Conservation (phyloP, 2,329 filamentous ascomycete species). For the Pseudogymnoascus sp. region DNA sequence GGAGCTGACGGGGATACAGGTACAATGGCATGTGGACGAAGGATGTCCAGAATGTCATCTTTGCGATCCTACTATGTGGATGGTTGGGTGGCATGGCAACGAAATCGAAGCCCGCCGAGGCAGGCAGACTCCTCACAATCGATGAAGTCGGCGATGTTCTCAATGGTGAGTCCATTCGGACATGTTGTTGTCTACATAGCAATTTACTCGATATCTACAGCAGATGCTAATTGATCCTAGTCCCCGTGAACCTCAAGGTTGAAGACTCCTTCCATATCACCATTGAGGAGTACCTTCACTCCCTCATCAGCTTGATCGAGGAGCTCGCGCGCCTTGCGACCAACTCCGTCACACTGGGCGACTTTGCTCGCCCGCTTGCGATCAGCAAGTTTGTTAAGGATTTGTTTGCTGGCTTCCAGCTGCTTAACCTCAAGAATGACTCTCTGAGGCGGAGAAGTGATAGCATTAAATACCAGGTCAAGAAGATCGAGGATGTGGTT, state of each 20-base stretch:
- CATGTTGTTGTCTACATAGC: not conserved
- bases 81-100: slow-evolving; percentile 72
- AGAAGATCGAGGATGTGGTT: slow-evolving; percentile 96
- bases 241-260: slow-evolving; percentile 86
- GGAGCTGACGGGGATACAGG: slow-evolving; percentile 31
- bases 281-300: slow-evolving; percentile 92
- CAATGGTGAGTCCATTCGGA: slow-evolving; percentile 46
- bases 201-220: not conserved
- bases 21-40: slow-evolving; percentile 83
- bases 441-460: slow-evolving; percentile 79
- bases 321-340: slow-evolving; percentile 86
- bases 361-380: slow-evolving; percentile 75
- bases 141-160: slow-evolving; percentile 78
- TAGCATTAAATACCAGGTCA: slow-evolving; percentile 93
- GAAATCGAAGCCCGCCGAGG: slow-evolving; percentile 45
- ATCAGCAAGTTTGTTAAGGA: slow-evolving; percentile 94
- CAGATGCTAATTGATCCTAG: slow-evolving; percentile 36
- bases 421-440: slow-evolving; percentile 97
- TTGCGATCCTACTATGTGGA: slow-evolving; percentile 49
- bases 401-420: slow-evolving; percentile 89
- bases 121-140: slow-evolving; percentile 69
- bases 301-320: slow-evolving; percentile 78
- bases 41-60: slow-evolving; percentile 71
- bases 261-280: slow-evolving; percentile 88
- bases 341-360: slow-evolving; percentile 87